Base-by-base conservation (phyloP, 1,284 basidiomycete species). In the Flammula alnicola region DNA sequence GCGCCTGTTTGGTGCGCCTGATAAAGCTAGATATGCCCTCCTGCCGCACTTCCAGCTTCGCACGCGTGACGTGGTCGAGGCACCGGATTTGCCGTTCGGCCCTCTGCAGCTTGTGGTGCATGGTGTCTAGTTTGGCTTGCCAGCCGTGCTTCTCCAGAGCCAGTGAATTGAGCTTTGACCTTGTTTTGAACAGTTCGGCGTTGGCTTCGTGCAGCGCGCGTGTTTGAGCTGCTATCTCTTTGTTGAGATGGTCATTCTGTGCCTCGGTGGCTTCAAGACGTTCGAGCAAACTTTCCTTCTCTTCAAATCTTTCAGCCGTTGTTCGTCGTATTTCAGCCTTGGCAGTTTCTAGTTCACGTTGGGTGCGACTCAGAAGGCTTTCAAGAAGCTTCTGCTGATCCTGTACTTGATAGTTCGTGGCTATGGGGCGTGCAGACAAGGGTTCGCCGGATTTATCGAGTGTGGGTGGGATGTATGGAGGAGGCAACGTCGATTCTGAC, bases 121-220 rank as follows among this genome's bases (percentile, higher is more conserved):
- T 49, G 23, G 31, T 26, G 14, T 53, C 51, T 10, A 49, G 38
- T 36, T 53, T 41, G n/a, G 31, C 47, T 29, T 53, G 47, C 51
- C 51, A 53, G n/a, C 42, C 44, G 5, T 48, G 33, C 23, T 53
- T 53, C 37, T 53, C 51, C 16, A 45, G 38, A 11, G 11, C 37
- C 31, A 53, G 17, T 5, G 38, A 8, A 7, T 10, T 33, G 9
- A 41, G 20, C 12, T 31, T 35, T 7, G 16, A 8, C 7, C 39
- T 36, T 11, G 14, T 19, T 17, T 47, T 26, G n/a, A 12, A 12
- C 12, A 45, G 44, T 14, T 37, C 33, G 23, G 12, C 17, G 14
- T 26, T 32, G 20, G 25, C 37, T 4, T 45, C 44, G 4, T 10
- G 3, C 20, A 20, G 11, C 16, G 26, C 23, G 9, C 30, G 23